Base-by-base conservation (phyloP, 208 protist species). In the Acanthamoeba quina region DNA sequence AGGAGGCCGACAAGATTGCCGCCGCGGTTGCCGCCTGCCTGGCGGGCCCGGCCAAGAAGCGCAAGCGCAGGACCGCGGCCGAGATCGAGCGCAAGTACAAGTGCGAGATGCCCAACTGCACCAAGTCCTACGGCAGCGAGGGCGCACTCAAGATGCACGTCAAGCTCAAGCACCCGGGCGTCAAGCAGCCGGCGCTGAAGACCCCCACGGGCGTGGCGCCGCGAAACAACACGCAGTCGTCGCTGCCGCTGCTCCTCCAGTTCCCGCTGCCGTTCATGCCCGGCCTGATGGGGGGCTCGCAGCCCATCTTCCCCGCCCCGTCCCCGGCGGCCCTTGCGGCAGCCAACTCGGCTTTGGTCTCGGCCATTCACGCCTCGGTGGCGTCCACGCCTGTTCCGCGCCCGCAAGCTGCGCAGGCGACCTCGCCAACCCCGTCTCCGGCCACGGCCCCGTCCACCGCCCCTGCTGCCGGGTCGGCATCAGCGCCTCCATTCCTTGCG, bases 161-260 rank as follows among this genome's bases (percentile, higher is more conserved):
- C n/a, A 96, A 96, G 26, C 83, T 95, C 37, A 96, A 96, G 80
- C 95, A 96, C 26, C 95, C 95, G n/a, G 95, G 95, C 26, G 93
- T 68, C 41, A 92, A 92, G 66, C 88, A 92, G 26, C 88, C 88
- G 13, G 47, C 41, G 29, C 60, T 92, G 17, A 92, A 92, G 66
- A 37, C 54, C 0, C 44, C 80, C 54, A 29, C 26, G 5, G 88
- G 56, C 0, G 21, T 31, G 21, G 11, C 29, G 11, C 15, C 34
- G 47, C 82, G 82, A 0, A 31, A 68, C 37, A 90, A 17, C 44
- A 44, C 52, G 6, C 47, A 54, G 24, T 44, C 70, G 37, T 24
- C 26, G 2, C 56, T 80, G 37, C 88, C 88, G 24, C 88, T 92
- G 29, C 62, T 92, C 44, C 88, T 92, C 88, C 88, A 92, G 52